Evolutionary conservation across 2,329 filamentous ascomycete species (phyloP), one percentile per base, ranked within the genome.

Genomic region (Fusarium sp.): DNA sequence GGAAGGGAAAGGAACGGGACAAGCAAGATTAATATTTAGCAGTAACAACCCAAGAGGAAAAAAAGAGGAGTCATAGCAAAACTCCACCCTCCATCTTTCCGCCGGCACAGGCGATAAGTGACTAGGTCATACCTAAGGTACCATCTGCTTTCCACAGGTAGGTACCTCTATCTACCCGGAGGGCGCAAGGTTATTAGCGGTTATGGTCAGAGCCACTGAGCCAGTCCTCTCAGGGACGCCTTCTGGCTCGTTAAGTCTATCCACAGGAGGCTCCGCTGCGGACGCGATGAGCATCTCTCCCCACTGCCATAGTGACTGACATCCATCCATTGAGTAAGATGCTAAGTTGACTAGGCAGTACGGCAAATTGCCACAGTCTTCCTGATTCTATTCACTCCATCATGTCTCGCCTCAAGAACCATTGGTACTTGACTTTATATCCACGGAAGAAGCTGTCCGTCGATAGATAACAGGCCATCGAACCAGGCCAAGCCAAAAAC

Each of bases 41-140:
- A 59, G 56, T 46, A 66, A 49, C 34, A 49, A 40, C 30, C 29
- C 46, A 57, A 70, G 49, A 24, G 63, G 29, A 41, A 62, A 67
- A 68, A 68, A 68, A 69, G 61, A 69, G 69, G 69, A 71, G 69
- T 68, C 65, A 71, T 66, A 69, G 52, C 51, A 59, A 61, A 71
- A 69, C 69, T 71, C 67, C 67, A 70, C 67, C 58, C 58, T 71
- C 67, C 44, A 51, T 71, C 67, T 27, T 59, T 67, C 57, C 57
- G 46, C 65, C 67, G 71, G 69, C 57, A 68, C 60, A 69, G 55
- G 69, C 63, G 57, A 66, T 56, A 67, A 61, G 61, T 54, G 56
- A 46, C 29, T 60, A 61, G 44, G 42, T 22, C 18, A 29, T 34
- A 55, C 57, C 57, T 46, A 20, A 20, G 20, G 20, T 20, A 16